Percentiles rank a stretch among this genome's conserved stretches.
phyloP scores from a whole-genome alignment of 2,329 filamentous ascomycete species.

The Microdochium trichocladiopsis region DNA sequence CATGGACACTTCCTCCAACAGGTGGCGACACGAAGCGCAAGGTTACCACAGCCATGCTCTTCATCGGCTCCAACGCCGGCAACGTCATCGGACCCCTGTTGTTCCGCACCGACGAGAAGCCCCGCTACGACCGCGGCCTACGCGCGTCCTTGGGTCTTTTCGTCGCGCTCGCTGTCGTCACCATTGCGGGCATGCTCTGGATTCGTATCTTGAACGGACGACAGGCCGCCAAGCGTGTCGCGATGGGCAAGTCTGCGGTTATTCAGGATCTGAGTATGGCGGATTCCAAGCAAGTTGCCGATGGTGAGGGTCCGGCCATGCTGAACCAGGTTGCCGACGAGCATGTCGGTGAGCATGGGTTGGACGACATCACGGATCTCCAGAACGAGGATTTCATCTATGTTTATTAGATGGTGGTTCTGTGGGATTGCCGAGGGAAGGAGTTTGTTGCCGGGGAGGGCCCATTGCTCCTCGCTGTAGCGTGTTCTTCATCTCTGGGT shows the following conservation, averaged over 20 bases:
- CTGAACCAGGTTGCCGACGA: constrained; percentile 12
- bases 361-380: constrained; percentile 55
- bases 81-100: constrained; percentile 61
- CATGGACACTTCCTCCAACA: constrained; percentile 47
- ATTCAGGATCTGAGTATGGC: constrained; percentile 57
- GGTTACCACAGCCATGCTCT: constrained; percentile 55
- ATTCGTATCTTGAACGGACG: constrained; percentile 48
- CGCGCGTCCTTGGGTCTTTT: constrained; percentile 56
- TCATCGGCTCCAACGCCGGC: constrained; percentile 58
- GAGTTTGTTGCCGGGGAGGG: too few species aligned
- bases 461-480: too few species aligned
- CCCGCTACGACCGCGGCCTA: constrained; percentile 48
- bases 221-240: constrained; percentile 46
- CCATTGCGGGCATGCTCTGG: constrained; percentile 39
- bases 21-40: constrained; percentile 66
- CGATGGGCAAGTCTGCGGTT: constrained; percentile 52
- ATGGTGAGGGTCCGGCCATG: constrained; percentile 9
- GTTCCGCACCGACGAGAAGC: constrained; percentile 52
- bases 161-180: constrained; percentile 45
- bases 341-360: constrained; percentile 39
- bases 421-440: too few species aligned
- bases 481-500: too few species aligned
- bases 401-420: constrained; percentile 41
- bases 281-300: constrained; percentile 19
- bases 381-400: constrained; percentile 65